A percentile compares a stretch with the other conserved stretches of the same genome.
Conservation (phyloP, 2,329 filamentous ascomycete genomes). For the Cryphonectria carpinicola region DNA sequence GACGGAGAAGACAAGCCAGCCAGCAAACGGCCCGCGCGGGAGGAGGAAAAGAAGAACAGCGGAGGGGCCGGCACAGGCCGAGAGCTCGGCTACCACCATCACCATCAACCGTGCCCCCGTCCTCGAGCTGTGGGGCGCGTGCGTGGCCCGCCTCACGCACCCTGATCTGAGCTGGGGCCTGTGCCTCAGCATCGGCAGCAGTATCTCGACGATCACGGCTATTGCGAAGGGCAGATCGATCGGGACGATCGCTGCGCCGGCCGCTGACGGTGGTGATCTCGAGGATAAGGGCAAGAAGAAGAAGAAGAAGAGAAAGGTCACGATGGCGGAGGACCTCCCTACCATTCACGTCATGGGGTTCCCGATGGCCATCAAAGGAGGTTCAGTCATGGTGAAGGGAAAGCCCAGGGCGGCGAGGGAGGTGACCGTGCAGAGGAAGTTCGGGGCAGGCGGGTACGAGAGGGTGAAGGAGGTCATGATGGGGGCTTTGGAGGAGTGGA, state of each 20-base stretch:
- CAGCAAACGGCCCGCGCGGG: not conserved
- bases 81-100: conserved; percentile 22
- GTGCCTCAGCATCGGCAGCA: conserved; percentile 28
- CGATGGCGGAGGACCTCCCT: not conserved
- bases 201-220: conserved; percentile 26
- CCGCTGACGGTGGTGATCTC: conserved; percentile 3
- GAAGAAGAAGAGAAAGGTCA: not conserved
- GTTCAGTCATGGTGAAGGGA: conserved; percentile 24
- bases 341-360: conserved; percentile 26
- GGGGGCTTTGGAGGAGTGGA: conserved; percentile 19
- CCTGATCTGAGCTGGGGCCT: conserved; percentile 21
- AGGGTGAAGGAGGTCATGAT: conserved; percentile 17
- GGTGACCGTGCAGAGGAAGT: conserved; percentile 23
- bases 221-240: conserved; percentile 28
- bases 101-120: conserved; percentile 28
- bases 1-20: not conserved
- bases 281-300: too few species aligned
- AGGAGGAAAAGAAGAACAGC: not conserved
- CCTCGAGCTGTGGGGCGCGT: conserved; percentile 35
- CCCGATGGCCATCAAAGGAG: conserved; percentile 23
- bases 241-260: conserved; percentile 19
- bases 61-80: not conserved
- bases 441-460: conserved; percentile 10
- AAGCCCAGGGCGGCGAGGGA: conserved; percentile 19
- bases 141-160: conserved; percentile 35